phyloP scores from a whole-genome alignment of 805 yeast species.

The Ogataea trehaloabstinens region DNA sequence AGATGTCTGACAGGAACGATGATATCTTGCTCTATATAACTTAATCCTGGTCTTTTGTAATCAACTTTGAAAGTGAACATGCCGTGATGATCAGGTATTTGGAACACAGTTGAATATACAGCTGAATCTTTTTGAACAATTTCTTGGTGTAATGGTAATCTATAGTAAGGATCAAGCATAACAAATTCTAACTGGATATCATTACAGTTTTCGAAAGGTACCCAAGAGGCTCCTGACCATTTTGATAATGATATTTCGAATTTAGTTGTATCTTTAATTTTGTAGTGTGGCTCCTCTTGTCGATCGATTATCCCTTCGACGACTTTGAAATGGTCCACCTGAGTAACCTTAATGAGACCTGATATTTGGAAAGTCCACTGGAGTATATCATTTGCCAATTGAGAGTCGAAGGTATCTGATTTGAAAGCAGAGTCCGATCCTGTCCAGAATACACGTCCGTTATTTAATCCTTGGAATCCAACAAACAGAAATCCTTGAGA shows the following conservation, averaged over 20 bases:
- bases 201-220: constrained; percentile 52
- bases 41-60: constrained; percentile 74
- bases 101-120: constrained; percentile 54
- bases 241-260: constrained; percentile 52
- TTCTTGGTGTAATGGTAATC: constrained; percentile 57
- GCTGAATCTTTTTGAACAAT: constrained; percentile 42
- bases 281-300: constrained; percentile 42
- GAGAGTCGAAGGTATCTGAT: constrained; percentile 34
- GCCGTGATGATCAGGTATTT: constrained; percentile 94
- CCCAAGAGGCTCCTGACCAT: constrained; percentile 58
- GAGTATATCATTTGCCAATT: constrained; percentile 44
- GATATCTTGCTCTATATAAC: constrained; percentile 61
- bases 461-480: constrained; percentile 75
- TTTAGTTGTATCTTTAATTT: constrained; percentile 68
- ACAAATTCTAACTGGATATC: constrained; percentile 80
- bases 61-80: constrained; percentile 83
- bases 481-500: constrained; percentile 73
- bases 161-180: constrained; percentile 94
- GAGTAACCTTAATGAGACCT: constrained; percentile 57
- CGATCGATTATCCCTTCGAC: constrained; percentile 37
- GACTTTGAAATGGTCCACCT: constrained; percentile 52
- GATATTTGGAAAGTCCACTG: constrained; percentile 76
- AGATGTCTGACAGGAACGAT: constrained; percentile 87
- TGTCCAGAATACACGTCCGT: constrained; percentile 77
- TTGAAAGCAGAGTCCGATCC: constrained; percentile 63